Conservation (phyloP, 108 stramenopile genomes). For the Nitzschia inconspicua region DNA sequence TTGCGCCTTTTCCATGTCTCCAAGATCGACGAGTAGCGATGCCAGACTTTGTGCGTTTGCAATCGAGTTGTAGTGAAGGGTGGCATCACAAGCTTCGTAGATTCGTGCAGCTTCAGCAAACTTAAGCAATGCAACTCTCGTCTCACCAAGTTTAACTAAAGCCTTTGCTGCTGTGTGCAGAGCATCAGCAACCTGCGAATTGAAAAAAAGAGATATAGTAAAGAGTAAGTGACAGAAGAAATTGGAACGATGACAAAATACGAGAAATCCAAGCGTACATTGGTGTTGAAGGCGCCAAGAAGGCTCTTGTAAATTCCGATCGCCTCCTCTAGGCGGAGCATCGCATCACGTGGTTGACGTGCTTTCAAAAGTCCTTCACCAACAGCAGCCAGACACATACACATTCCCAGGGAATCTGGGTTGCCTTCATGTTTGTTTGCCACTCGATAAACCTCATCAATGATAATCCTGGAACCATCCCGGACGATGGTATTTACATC, state of each 20-base stretch:
- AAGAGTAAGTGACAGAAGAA: not conserved
- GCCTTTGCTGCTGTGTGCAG: constrained; percentile 77
- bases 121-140: constrained; percentile 67
- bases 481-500: constrained; percentile 65
- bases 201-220: not conserved
- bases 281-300: constrained; percentile 60
- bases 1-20: constrained; percentile 74
- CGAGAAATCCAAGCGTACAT: constrained; percentile 14
- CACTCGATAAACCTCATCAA: constrained; percentile 59
- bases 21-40: constrained; percentile 71
- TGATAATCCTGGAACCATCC: constrained; percentile 65
- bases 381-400: constrained; percentile 80
- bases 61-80: constrained; percentile 77
- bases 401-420: constrained; percentile 60
- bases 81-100: constrained; percentile 76
- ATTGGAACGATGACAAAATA: not conserved
- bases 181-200: constrained; percentile 50
- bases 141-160: constrained; percentile 69
- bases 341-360: constrained; percentile 73
- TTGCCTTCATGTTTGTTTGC: constrained; percentile 42
- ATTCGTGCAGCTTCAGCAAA: constrained; percentile 82
- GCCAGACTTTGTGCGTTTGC: constrained; percentile 80
- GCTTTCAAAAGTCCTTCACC: constrained; percentile 78
- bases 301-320: constrained; percentile 65
- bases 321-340: constrained; percentile 76